Conservation (phyloP, 208 protist genomes). For the Acanthamoeba triangularis region DNA sequence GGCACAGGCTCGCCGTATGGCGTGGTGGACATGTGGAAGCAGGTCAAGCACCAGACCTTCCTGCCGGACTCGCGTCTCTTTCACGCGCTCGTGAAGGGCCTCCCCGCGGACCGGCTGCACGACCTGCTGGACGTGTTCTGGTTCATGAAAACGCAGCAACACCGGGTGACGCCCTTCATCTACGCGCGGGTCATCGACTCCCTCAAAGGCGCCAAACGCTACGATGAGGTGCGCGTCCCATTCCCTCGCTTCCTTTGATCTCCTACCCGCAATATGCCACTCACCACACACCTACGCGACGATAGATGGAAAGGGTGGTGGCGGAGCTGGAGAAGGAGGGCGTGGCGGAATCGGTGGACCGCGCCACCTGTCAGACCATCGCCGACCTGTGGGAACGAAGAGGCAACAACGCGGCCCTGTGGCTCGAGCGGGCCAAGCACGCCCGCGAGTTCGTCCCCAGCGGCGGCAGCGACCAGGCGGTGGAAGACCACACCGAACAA, state of each 20-base stretch:
- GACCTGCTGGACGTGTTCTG: background rate
- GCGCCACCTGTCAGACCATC: background rate
- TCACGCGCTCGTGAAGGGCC: background rate
- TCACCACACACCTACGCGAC: background rate
- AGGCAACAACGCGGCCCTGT: background rate
- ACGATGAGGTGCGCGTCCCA: background rate
- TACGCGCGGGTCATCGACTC: background rate
- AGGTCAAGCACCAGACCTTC: background rate
- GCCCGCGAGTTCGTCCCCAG: background rate
- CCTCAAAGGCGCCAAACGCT: background rate
- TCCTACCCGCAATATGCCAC: no score
- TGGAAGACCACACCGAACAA: no score
- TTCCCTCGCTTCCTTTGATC: no score
- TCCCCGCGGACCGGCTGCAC: background rate
- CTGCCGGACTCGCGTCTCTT: background rate
- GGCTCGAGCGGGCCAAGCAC: background rate
- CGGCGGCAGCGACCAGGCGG: no score
- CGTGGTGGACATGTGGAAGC: background rate
- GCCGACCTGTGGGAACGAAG: slow-evolving; percentile 1
- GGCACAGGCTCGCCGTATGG: background rate
- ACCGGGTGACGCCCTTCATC: background rate
- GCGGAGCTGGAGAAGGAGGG: background rate
- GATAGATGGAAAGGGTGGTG: background rate
- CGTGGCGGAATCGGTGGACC: background rate
- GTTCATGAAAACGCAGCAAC: slow-evolving; percentile 29